Conservation (phyloP, 1,284 basidiomycete species). For the Apiotrichum montevideense region DNA sequence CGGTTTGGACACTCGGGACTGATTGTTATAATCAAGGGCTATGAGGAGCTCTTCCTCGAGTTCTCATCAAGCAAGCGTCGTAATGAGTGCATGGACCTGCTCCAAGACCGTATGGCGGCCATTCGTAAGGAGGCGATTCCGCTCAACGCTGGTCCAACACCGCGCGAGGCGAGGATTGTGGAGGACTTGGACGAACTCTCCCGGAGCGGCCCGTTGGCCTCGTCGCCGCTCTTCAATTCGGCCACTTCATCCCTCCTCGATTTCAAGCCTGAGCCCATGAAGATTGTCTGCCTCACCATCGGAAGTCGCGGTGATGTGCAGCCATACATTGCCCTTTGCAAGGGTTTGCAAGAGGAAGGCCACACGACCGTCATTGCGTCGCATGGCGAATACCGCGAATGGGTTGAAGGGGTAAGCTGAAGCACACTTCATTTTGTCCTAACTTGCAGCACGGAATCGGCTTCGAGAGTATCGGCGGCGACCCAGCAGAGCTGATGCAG, state of each 20-base stretch:
- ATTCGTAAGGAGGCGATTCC: conserved; percentile 27
- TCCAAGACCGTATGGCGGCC: conserved; percentile 75
- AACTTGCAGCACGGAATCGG: conserved; percentile 73
- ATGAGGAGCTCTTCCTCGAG: conserved; percentile 96
- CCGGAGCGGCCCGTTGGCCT: conserved; percentile 50
- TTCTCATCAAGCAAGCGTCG: conserved; percentile 73
- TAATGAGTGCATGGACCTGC: conserved; percentile 63
- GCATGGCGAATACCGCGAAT: conserved; percentile 87
- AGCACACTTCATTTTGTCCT: not conserved
- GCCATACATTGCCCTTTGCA: conserved; percentile 88
- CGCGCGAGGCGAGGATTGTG: not conserved
- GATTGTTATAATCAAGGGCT: conserved; percentile 82
- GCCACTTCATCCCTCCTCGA: conserved; percentile 88
- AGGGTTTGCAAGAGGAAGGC: conserved; percentile 71
- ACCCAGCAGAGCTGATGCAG: conserved; percentile 90
- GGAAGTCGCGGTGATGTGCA: conserved; percentile 91
- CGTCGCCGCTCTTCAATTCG: conserved; percentile 72
- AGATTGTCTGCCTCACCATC: conserved; percentile 89
- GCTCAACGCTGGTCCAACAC: conserved; percentile 5
- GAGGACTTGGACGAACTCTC: conserved; percentile 5
- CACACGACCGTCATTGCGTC: conserved; percentile 47
- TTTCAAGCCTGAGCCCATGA: conserved; percentile 81
- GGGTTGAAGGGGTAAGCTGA: conserved; percentile 80
- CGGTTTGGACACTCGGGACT: conserved; percentile 83
- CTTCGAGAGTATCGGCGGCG: conserved; percentile 87